Conservation (phyloP, 371 early-diverging fungal species). For the Syncephalastrum monosporum region DNA sequence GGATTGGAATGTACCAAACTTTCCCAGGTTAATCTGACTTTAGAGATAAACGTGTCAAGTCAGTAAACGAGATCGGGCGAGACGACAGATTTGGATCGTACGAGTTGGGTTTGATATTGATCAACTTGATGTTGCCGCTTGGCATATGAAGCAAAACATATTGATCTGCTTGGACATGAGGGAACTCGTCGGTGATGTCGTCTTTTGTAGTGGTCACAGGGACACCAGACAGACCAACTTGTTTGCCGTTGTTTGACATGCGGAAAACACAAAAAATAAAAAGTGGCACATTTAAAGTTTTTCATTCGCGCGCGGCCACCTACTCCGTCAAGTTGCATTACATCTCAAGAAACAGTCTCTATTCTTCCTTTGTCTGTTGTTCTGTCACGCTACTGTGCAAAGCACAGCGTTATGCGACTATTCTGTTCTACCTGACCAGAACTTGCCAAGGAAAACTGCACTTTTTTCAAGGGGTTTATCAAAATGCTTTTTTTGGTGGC, state of each 20-base stretch:
- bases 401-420: too few species aligned
- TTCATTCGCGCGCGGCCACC: too few species aligned
- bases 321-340: too few species aligned
- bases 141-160: slow-evolving; percentile 81
- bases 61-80: slow-evolving; percentile 2
- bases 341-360: too few species aligned
- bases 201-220: slow-evolving; percentile 21
- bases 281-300: slow-evolving; percentile 1
- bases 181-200: slow-evolving; percentile 27
- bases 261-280: too few species aligned
- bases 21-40: slow-evolving; percentile 79
- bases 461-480: too few species aligned
- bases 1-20: slow-evolving; percentile 87
- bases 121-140: slow-evolving; percentile 81
- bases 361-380: too few species aligned
- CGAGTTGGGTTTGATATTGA: slow-evolving; percentile 66
- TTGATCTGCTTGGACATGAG: slow-evolving; percentile 57
- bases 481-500: too few species aligned
- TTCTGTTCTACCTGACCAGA: too few species aligned
- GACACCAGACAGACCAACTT: slow-evolving; percentile 6
- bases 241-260: too few species aligned
- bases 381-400: too few species aligned
- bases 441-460: too few species aligned
- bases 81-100: slow-evolving; percentile 21
- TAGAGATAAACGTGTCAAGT: not conserved